A percentile compares a stretch with the other conserved stretches of the same genome.
Evolutionary conservation across 805 yeast species (phyloP).

Genomic region (Saturnispora halmiae): DNA sequence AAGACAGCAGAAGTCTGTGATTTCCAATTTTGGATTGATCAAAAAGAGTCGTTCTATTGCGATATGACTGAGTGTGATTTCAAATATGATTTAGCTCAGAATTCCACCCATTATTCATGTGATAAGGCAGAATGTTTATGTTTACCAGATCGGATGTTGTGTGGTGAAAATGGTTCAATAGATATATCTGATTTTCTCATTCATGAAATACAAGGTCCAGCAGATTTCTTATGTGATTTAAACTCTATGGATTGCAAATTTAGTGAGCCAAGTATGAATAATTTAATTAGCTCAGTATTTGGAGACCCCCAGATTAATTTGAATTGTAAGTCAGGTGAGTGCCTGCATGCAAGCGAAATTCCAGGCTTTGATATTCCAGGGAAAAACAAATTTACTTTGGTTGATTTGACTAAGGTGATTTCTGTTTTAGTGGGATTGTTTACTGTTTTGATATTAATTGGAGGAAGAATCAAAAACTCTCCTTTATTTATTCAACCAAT

Average conservation of each 20-base stretch:
- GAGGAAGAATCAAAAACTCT: conserved; percentile 46
- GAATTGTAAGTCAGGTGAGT: conserved; percentile 78
- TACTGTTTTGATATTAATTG: conserved; percentile 33
- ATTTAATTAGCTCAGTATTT: conserved; percentile 77
- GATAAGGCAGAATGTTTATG: conserved; percentile 76
- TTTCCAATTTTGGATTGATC: conserved; percentile 94
- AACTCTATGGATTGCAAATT: conserved; percentile 56
- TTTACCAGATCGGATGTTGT: conserved; percentile 83
- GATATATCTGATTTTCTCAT: conserved; percentile 89
- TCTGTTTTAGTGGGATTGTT: conserved; percentile 36
- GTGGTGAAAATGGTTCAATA: conserved; percentile 91
- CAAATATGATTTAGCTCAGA: conserved; percentile 49
- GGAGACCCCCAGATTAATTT: conserved; percentile 90
- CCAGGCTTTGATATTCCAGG: conserved; percentile 81
- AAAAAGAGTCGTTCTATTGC: conserved; percentile 84
- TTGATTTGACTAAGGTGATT: conserved; percentile 39
- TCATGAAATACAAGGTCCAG: conserved; percentile 89
- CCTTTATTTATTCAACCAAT: conserved; percentile 43
- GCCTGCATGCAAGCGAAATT: conserved; percentile 83
- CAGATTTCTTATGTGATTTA: conserved; percentile 77
- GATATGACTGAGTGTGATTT: conserved; percentile 68
- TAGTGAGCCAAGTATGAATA: conserved; percentile 95
- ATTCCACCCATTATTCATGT: conserved; percentile 72
- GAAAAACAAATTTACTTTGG: conserved; percentile 34
- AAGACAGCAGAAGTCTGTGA: conserved; percentile 57